Evolutionary conservation across 805 yeast genomes (phyloP).

Genomic region (Candida morakotiae): DNA sequence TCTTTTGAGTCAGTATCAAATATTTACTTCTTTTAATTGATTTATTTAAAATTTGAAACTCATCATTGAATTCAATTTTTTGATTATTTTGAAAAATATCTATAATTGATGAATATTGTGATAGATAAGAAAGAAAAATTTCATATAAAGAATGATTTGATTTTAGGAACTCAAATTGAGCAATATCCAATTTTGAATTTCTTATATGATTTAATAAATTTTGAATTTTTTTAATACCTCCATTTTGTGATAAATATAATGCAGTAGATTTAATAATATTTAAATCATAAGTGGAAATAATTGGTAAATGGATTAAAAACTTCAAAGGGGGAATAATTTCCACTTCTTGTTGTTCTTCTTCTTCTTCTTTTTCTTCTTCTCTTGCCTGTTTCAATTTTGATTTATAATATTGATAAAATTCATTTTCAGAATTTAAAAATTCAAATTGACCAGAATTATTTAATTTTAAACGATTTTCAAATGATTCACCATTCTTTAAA

Average conservation of each 20-base stretch:
- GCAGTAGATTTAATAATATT: constrained; percentile 74
- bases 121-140: constrained; percentile 45
- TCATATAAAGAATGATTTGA: constrained; percentile 56
- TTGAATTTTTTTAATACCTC: constrained; percentile 44
- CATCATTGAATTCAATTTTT: constrained; percentile 10
- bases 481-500: constrained; percentile 58
- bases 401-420: constrained; percentile 54
- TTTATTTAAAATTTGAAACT: constrained; percentile 36
- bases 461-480: constrained; percentile 54
- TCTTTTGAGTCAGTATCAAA: constrained; percentile 33
- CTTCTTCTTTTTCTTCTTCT: neutral
- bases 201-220: constrained; percentile 34
- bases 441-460: constrained; percentile 55
- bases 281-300: constrained; percentile 58
- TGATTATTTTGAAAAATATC: constrained; percentile 7
- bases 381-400: constrained; percentile 29
- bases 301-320: constrained; percentile 26
- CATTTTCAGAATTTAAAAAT: constrained; percentile 56
- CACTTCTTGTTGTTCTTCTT: constrained; percentile 7
- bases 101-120: constrained; percentile 47
- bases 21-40: constrained; percentile 58
- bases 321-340: constrained; percentile 16
- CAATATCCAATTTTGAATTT: constrained; percentile 35
- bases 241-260: constrained; percentile 58
- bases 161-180: constrained; percentile 67